These are phyloP conservation scores for Pseudopithomyces maydicus DNA, from an alignment of 2,329 filamentous ascomycete species.

Conservation along the genomic window DNA sequence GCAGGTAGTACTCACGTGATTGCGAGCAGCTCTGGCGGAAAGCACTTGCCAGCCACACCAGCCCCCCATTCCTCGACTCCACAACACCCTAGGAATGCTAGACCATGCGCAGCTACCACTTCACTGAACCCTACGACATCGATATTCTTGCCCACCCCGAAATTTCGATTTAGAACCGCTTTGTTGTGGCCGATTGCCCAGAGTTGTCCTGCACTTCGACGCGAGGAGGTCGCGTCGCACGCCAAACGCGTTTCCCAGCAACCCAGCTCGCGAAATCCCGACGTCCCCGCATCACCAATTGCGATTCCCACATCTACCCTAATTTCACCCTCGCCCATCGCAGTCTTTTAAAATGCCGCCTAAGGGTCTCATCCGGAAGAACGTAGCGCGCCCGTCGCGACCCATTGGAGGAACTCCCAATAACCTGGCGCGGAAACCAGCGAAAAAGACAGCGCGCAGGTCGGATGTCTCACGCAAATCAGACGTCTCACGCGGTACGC, in stretches of 20 bases:
- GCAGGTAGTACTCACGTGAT: not conserved
- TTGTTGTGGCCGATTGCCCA: not conserved
- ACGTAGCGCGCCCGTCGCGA: constrained; percentile 40
- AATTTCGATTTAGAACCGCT: constrained; percentile 12
- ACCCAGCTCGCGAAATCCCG: not conserved
- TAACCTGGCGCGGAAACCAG: not conserved
- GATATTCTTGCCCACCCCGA: constrained; percentile 8
- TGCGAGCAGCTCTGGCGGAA: not conserved
- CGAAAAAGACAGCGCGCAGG: not conserved
- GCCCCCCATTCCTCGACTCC: constrained; percentile 20
- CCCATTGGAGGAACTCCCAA: constrained; percentile 24
- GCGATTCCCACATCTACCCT: not conserved
- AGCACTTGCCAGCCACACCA: constrained; percentile 32
- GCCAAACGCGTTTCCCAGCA: constrained; percentile 3
- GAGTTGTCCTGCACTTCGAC: constrained; percentile 6
- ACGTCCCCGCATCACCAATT: not conserved
- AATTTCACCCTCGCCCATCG: not conserved
- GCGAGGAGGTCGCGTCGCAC: constrained; percentile 5
- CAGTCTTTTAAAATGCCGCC: constrained; percentile 24
- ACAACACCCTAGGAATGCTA: constrained; percentile 17
- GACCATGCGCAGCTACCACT: not conserved
- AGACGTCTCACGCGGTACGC: not conserved
- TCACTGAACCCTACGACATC: not conserved
- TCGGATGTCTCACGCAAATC: not conserved
- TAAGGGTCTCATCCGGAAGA: constrained; percentile 32